These are phyloP conservation scores for Leucocoprinus sp. DNA, from an alignment of 768 basidiomycete genomes.

Conservation along the genomic window DNA sequence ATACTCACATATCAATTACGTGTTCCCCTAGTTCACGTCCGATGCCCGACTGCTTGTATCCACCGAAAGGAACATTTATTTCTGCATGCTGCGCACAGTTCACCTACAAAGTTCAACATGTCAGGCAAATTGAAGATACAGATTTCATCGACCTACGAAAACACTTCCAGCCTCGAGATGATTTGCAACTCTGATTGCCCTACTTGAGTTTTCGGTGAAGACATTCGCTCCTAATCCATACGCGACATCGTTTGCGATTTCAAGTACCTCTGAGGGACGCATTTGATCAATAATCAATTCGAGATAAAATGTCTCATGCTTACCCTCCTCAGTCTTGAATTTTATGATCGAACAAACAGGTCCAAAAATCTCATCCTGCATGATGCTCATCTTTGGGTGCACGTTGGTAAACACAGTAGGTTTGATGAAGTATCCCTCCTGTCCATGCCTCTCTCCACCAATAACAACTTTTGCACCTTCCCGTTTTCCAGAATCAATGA, in stretches of 20 bases:
- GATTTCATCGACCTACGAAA: slow-evolving; percentile 37
- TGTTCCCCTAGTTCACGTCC: slow-evolving; percentile 66
- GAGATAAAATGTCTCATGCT: background rate
- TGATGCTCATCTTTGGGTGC: slow-evolving; percentile 65
- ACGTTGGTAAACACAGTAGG: slow-evolving; percentile 73
- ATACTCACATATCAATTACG: slow-evolving; percentile 42
- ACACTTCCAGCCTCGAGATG: slow-evolving; percentile 59
- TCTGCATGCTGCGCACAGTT: slow-evolving; percentile 39
- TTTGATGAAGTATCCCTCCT: slow-evolving; percentile 53
- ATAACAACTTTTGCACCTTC: slow-evolving; percentile 60
- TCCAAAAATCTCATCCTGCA: slow-evolving; percentile 72
- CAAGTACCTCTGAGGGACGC: slow-evolving; percentile 32
- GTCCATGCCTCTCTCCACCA: slow-evolving; percentile 54
- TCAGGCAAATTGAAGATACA: slow-evolving; percentile 56
- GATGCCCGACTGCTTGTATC: slow-evolving; percentile 67
- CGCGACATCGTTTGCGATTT: slow-evolving; percentile 64
- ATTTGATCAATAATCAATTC: background rate
- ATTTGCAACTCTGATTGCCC: slow-evolving; percentile 58
- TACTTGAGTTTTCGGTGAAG: slow-evolving; percentile 61
- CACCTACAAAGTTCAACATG: slow-evolving; percentile 61
- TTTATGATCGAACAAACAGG: slow-evolving; percentile 73
- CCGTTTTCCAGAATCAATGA: slow-evolving; percentile 68
- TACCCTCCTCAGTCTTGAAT: slow-evolving; percentile 55
- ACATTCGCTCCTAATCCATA: slow-evolving; percentile 79
- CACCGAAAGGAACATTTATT: slow-evolving; percentile 55